Percentiles rank a stretch among this genome's conserved stretches.
These are phyloP conservation scores for Leccinum subgranulosum DNA, from an alignment of 768 basidiomycete genomes.

Conservation along the genomic window DNA sequence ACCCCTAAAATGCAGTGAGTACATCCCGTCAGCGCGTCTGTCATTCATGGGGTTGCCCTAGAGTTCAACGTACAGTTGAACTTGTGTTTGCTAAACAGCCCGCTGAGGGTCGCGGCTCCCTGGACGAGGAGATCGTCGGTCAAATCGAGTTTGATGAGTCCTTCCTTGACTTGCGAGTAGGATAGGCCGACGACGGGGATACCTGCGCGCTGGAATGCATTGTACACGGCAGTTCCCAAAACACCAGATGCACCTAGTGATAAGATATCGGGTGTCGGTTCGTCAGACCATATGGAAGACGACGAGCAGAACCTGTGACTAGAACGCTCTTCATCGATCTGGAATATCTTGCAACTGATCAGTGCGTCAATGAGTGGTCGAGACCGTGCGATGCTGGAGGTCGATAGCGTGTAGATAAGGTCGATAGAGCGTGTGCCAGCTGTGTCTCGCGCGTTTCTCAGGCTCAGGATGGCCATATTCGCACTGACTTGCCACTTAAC, in stretches of 20 bases:
- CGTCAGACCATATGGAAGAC: conserved; percentile 10
- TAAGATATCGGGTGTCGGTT: not conserved
- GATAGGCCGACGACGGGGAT: conserved; percentile 66
- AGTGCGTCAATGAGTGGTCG: not conserved
- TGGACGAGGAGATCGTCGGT: conserved; percentile 40
- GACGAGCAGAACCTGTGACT: conserved; percentile 46
- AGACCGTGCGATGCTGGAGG: no score
- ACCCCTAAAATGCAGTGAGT: conserved; percentile 52
- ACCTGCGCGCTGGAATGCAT: conserved; percentile 51
- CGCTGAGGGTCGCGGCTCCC: conserved; percentile 43
- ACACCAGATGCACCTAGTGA: conserved; percentile 84
- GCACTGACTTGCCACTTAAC: not conserved
- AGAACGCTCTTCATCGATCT: conserved; percentile 44
- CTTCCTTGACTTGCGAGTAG: conserved; percentile 57
- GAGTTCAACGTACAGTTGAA: conserved; percentile 62
- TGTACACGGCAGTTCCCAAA: conserved; percentile 75
- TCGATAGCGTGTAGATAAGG: no score
- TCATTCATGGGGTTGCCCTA: not conserved
- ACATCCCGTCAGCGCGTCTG: conserved; percentile 1
- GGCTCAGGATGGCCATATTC: not conserved
- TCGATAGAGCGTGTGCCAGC: no score
- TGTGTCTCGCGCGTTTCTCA: not conserved
- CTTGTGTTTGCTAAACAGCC: conserved; percentile 51
- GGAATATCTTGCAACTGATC: not conserved
- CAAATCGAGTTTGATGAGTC: conserved; percentile 64